Evolutionary conservation across 257 asterid genomes (phyloP).

Genomic region (Agastache rugosa): DNA sequence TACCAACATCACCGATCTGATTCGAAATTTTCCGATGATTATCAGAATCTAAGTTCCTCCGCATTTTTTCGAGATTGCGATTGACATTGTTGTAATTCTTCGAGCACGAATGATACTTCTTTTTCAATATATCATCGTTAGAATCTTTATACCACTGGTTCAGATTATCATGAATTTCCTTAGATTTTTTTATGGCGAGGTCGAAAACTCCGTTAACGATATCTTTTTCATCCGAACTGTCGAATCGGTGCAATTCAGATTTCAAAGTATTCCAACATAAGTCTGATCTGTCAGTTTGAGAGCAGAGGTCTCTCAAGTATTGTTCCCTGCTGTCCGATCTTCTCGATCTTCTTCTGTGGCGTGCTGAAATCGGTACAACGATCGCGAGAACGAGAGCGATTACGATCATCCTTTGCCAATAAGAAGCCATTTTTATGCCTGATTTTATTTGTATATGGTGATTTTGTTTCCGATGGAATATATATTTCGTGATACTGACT

Average conservation of each 20-base stretch:
- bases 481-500: too few relatives aligned
- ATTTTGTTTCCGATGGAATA: too few relatives aligned
- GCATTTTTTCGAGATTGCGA: slow-evolving; percentile 24
- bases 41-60: background rate
- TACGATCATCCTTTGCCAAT: background rate
- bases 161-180: slow-evolving; percentile 4
- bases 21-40: background rate
- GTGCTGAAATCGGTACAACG: slow-evolving; percentile 7
- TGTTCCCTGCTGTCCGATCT: background rate
- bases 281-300: slow-evolving; percentile 10
- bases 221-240: background rate
- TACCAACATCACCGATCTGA: slow-evolving; percentile 21
- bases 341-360: background rate
- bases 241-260: slow-evolving; percentile 19
- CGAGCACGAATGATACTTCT: slow-evolving; percentile 31
- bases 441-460: too few relatives aligned
- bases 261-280: slow-evolving; percentile 29
- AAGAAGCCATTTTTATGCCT: slow-evolving; percentile 15
- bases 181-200: slow-evolving; percentile 32
- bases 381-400: slow-evolving; percentile 15
- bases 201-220: slow-evolving; percentile 8
- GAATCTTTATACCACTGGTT: slow-evolving; percentile 11
- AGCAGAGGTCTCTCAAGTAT: slow-evolving; percentile 31
- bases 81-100: slow-evolving; percentile 34
- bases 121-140: slow-evolving; percentile 8